Conservation (phyloP, 805 yeast species). For the Lachancea cidri region DNA sequence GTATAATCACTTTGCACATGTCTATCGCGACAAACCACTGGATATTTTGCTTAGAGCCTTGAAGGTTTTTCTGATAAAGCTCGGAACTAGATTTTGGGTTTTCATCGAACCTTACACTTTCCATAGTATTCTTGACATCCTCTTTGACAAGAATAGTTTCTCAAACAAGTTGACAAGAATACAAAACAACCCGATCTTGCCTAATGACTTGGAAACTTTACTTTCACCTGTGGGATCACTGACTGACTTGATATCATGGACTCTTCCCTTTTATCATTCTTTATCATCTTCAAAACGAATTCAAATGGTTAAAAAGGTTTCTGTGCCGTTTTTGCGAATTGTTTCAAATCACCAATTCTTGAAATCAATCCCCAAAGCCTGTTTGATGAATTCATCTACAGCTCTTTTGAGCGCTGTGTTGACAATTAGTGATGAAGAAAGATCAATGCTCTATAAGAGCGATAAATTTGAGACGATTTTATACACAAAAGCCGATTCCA, state of each 20-base stretch:
- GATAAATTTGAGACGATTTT: conserved; percentile 36
- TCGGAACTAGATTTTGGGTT: conserved; percentile 50
- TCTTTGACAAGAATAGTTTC: conserved; percentile 51
- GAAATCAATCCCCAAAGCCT: conserved; percentile 28
- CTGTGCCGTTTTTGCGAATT: conserved; percentile 42
- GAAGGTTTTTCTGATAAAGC: conserved; percentile 37
- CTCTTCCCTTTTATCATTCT: conserved; percentile 39
- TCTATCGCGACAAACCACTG: conserved; percentile 34
- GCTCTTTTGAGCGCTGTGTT: conserved; percentile 31
- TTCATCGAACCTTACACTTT: conserved; percentile 49
- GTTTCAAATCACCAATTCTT: conserved; percentile 28
- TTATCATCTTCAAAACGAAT: conserved; percentile 46
- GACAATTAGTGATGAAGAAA: conserved; percentile 26
- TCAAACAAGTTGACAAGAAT: conserved; percentile 32
- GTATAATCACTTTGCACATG: conserved; percentile 27
- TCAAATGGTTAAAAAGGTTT: conserved; percentile 47
- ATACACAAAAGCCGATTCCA: conserved; percentile 44
- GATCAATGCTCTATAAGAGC: conserved; percentile 23
- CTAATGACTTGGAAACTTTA: conserved; percentile 28
- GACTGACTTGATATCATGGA: conserved; percentile 53
- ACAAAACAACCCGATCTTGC: conserved; percentile 24
- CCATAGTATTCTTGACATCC: conserved; percentile 52
- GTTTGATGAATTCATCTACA: conserved; percentile 34
- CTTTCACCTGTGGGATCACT: conserved; percentile 30
- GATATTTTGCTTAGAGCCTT: conserved; percentile 54